Conservation (phyloP, 805 yeast genomes). For the Cyberlindnera maclurae region DNA sequence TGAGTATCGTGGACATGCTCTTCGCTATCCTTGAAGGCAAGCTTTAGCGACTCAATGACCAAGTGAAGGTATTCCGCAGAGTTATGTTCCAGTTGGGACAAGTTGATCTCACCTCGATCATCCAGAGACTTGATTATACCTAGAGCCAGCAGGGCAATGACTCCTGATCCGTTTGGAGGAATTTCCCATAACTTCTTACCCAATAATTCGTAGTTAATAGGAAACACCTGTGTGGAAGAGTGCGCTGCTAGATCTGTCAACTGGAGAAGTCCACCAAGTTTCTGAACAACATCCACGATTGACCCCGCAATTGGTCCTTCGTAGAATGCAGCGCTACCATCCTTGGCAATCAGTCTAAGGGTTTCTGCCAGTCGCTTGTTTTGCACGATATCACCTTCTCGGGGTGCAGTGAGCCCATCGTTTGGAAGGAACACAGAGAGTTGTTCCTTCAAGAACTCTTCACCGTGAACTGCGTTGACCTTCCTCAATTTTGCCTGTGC, state of each 20-base stretch:
- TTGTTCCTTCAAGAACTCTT: constrained; percentile 24
- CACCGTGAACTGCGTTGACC: constrained; percentile 26
- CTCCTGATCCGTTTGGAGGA: constrained; percentile 81
- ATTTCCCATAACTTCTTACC: constrained; percentile 66
- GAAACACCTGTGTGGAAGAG: constrained; percentile 56
- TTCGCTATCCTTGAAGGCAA: constrained; percentile 70
- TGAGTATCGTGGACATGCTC: constrained; percentile 61
- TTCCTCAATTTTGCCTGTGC: constrained; percentile 32
- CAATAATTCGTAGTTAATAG: constrained; percentile 46
- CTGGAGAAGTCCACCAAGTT: constrained; percentile 49
- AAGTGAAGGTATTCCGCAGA: constrained; percentile 65
- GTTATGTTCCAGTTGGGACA: constrained; percentile 46
- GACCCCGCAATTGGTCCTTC: constrained; percentile 63
- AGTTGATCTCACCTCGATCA: constrained; percentile 34
- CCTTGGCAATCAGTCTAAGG: constrained; percentile 40
- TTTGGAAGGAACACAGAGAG: constrained; percentile 31
- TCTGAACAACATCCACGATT: constrained; percentile 46
- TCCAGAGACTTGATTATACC: constrained; percentile 58
- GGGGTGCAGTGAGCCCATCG: constrained; percentile 39
- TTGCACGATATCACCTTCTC: constrained; percentile 47
- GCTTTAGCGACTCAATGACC: constrained; percentile 62
- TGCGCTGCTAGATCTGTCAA: constrained; percentile 52
- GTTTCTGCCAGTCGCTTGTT: constrained; percentile 50
- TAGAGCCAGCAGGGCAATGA: constrained; percentile 64
- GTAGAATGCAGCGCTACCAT: constrained; percentile 64